Evolutionary conservation across 805 yeast genomes (phyloP), one percentile per base, ranked within the genome.

Genomic region (Candida rishiriensis): DNA sequence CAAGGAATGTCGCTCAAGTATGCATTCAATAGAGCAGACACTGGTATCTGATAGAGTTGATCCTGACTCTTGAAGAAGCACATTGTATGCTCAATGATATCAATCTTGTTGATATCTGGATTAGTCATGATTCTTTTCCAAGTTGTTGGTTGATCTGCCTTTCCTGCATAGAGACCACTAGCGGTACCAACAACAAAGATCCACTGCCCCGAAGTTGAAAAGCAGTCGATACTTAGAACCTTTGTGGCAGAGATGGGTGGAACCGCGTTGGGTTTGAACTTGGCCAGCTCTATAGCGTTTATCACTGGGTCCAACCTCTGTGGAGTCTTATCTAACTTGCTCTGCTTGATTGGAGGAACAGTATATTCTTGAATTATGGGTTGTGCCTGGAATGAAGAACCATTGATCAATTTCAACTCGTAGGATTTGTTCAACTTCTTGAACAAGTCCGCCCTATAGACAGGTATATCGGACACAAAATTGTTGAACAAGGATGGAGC

Each of bases 41-140:
- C 63, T 29, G 80, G 76, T 48, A 81, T 79, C 62, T 83, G 80
- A 43, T 79, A 71, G 32, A 91, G 66, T 14, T 71, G 71, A 46
- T 74, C 78, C 44, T 76, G 81, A 14, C 83, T 75, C 35, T 87
- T 64, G 0, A 85, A 63, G 12, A 88, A 63, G 3, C 84, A 65
- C 29, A 84, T 63, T 42, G 77, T 76, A 47, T 78, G 69, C 7
- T 75, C 72, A 8, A 87, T 57, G 17, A 84, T 81, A n/a, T 74
- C 76, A 40, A 90, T 63, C 53, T 80, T 83, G 4, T 75, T 69
- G 11, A 85, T 79, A 42, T 73, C 75, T 6, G 65, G 44, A 30
- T 79, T 60, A 48, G 75, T 72, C 37, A 83, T 59, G 5, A 86
- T 76, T 44, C 77, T 69, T 43, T 69, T 75, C 93, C 95, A 86